phyloP scores from a whole-genome alignment of 495 filamentous ascomycete species.

The Tuber melanosporum region DNA sequence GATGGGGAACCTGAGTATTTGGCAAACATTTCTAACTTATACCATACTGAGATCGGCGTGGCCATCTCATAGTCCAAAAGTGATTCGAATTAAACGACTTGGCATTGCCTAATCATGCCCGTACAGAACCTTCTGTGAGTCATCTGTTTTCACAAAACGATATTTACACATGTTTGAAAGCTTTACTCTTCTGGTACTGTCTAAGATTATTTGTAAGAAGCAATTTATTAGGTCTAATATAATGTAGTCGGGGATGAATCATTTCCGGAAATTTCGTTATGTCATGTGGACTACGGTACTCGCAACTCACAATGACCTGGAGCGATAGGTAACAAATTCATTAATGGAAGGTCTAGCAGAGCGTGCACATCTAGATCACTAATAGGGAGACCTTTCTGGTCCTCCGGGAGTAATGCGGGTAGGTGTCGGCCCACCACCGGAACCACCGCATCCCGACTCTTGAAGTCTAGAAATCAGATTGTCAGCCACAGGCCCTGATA shows the following conservation, averaged over 20 bases:
- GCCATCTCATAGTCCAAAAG: background rate
- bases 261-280: background rate
- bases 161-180: background rate
- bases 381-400: background rate
- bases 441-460: background rate
- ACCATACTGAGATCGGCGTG: too few species aligned
- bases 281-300: background rate
- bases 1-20: too few species aligned
- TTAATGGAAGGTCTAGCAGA: background rate
- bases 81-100: background rate
- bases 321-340: background rate
- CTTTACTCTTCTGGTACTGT: background rate
- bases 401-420: background rate
- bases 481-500: background rate
- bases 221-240: background rate
- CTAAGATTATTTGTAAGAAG: background rate
- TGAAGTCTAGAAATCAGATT: background rate
- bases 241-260: background rate
- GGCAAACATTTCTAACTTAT: too few species aligned
- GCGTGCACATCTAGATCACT: background rate
- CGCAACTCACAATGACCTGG: background rate
- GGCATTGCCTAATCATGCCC: background rate
- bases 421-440: background rate
- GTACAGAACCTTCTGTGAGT: background rate
- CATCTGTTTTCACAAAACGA: background rate